Base-by-base conservation (phyloP, 495 filamentous ascomycete species). In the Thermothielavioides terrestris region DNA sequence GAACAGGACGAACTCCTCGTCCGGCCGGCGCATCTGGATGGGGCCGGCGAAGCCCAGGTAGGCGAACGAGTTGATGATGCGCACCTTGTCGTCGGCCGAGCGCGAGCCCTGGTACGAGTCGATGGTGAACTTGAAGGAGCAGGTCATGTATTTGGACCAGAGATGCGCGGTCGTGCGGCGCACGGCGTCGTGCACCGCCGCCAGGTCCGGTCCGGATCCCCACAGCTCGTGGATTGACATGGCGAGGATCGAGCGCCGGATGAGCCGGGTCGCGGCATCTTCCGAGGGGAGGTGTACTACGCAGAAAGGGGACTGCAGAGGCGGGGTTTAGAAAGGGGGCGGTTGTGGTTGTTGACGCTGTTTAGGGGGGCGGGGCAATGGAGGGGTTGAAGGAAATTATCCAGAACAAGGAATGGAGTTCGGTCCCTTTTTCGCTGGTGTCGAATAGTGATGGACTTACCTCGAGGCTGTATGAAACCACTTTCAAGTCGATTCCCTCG, bases 151-250 rank as follows among this genome's bases (percentile, higher is more conserved):
- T 4, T 66, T 55, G 0, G 58, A 30, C 90, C 89, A 95, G 44
- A 78, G 67, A 35, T 77, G 67, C n/a, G 74, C 31, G 0, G 84
- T 84, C 45, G 71, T 69, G 21, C 54, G 59, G 44, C 68, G 71
- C 41, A 95, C 70, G 52, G 79, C 71, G 46, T 65, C 67, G 64
- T 95, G 88, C 10, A 96, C 73, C 34, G 76, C 72, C 18, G 77
- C 69, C 58, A 92, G 87, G 43, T 69, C 79, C 21, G 67, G 55
- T 28, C 85, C 89, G 36, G 71, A 67, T 25, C 85, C 90, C 92
- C 92, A 97, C 53, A 95, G 78, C 62, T 94, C 89, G 67, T 86
- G 84, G 61, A 97, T 83, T 15, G 77, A 80, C 67, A 85, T 85
- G 49, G 78, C 76, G 31, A 96, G 79, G 55, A 97, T 85, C 40